Evolutionary conservation across 2,329 filamentous ascomycete genomes (phyloP), one percentile per base, ranked within the genome.

Genomic region (Alternaria sp.): DNA sequence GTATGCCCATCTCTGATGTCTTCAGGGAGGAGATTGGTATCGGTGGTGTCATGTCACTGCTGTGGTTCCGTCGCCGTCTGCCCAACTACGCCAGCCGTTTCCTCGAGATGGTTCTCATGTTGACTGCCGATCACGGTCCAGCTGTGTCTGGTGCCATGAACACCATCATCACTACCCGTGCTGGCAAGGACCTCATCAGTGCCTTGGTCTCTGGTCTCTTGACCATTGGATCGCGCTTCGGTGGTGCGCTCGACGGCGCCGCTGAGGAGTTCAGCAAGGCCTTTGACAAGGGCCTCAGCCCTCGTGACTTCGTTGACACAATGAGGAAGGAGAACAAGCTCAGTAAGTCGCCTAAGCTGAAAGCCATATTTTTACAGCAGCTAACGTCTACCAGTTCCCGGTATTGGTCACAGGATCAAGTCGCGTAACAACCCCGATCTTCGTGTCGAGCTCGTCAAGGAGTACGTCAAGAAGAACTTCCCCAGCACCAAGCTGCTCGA

Each of bases 321-420:
- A 98, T 98, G 95, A 90, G 96, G 84, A 99, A 98, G 88, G 93
- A 96, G 85, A 99, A 99, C 91, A 99, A 98, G 89, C 93, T 99
- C 76, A 98, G 87, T 89, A 85, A 79, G 87, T 85, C 17, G 47
- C 17, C 23, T 40, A 28, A 12, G 5, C 8, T 7, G 10, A 8
- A 36, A 32, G 36, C 11, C 50, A 51, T 9, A 21, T 17, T 32
- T 7, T n/a, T 5, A 23, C 55, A 62, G 23, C 49, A 36, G 51
- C 72, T 77, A 71, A 76, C 66, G 15, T 15, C 13, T 6, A 45
- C 26, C 64, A 89, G 87, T 99, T 76, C 96, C 96, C 69, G 96
- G 96, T 87, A 99, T 99, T 77, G 96, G 96, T 75, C 96, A 99
- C 89, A 93, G 94, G 84, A 93, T 99, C 88, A 99, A 99, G 90